Conservation (phyloP, 352 stramenopile genomes). For the Phytophthora meadii region DNA sequence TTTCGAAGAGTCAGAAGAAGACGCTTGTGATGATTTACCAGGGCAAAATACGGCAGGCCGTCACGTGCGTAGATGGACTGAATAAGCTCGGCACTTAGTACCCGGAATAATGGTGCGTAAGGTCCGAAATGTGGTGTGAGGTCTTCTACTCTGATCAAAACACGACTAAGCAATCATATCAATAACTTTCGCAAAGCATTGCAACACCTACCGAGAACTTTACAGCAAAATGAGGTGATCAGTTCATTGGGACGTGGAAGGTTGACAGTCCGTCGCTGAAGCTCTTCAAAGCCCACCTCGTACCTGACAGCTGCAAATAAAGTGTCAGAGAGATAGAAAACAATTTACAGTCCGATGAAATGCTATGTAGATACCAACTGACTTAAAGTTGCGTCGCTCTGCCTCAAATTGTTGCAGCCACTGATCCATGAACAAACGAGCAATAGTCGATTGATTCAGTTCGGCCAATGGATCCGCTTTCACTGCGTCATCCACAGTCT, state of each 20-base stretch:
- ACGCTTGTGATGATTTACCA: constrained; percentile 69
- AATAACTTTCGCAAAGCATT: neutral
- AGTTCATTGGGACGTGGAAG: constrained; percentile 65
- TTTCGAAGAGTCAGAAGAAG: constrained; percentile 55
- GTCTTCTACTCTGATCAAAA: constrained; percentile 47
- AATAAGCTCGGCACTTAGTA: constrained; percentile 53
- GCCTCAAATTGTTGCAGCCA: constrained; percentile 70
- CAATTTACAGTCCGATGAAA: too few relatives aligned
- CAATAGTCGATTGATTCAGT: constrained; percentile 60
- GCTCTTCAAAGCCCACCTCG: constrained; percentile 69
- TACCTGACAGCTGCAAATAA: constrained; percentile 56
- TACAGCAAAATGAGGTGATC: constrained; percentile 64
- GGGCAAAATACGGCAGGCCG: constrained; percentile 63
- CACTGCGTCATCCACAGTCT: constrained; percentile 58
- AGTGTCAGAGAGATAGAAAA: too few relatives aligned
- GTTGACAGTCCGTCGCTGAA: constrained; percentile 64
- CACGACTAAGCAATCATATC: neutral
- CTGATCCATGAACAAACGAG: constrained; percentile 64
- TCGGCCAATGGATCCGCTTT: constrained; percentile 55
- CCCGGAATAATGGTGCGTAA: constrained; percentile 51
- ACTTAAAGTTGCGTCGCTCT: constrained; percentile 65
- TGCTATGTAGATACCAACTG: constrained; percentile 44
- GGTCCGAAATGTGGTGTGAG: constrained; percentile 63
- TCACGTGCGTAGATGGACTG: constrained; percentile 51
- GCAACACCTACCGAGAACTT: constrained; percentile 47